These are phyloP conservation scores for Carex kokanica DNA, from an alignment of 176 grass and related monocot genomes.

Conservation along the genomic window DNA sequence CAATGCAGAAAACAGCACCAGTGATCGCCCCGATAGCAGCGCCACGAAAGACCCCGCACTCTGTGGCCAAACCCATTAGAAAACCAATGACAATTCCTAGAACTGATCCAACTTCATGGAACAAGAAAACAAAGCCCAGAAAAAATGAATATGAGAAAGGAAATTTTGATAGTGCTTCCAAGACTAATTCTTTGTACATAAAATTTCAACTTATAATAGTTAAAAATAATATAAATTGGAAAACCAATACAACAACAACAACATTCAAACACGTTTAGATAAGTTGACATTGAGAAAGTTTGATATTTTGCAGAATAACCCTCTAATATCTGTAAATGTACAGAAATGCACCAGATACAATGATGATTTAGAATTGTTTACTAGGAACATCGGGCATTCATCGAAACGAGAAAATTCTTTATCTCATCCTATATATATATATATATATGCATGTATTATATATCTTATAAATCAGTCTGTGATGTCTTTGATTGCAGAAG, in stretches of 20 bases:
- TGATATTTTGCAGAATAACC: constrained; percentile 1
- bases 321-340: background rate
- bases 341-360: background rate
- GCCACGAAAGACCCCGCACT: constrained; percentile 68
- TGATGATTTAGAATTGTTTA: no score
- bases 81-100: constrained; percentile 72
- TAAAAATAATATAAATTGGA: background rate
- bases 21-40: constrained; percentile 81
- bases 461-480: background rate
- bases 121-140: background rate
- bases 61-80: constrained; percentile 71
- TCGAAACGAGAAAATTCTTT: background rate
- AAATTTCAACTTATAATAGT: no score
- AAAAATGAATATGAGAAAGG: background rate
- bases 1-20: constrained; percentile 79
- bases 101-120: constrained; percentile 61
- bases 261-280: background rate
- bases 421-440: background rate
- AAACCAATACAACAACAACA: background rate
- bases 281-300: constrained; percentile 1
- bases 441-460: background rate
- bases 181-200: background rate
- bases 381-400: background rate
- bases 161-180: background rate
- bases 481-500: background rate